A percentile compares a stretch with the other conserved stretches of the same genome.
Evolutionary conservation across 495 filamentous ascomycete species (phyloP).

Genomic region (Articulospora tetracladia): DNA sequence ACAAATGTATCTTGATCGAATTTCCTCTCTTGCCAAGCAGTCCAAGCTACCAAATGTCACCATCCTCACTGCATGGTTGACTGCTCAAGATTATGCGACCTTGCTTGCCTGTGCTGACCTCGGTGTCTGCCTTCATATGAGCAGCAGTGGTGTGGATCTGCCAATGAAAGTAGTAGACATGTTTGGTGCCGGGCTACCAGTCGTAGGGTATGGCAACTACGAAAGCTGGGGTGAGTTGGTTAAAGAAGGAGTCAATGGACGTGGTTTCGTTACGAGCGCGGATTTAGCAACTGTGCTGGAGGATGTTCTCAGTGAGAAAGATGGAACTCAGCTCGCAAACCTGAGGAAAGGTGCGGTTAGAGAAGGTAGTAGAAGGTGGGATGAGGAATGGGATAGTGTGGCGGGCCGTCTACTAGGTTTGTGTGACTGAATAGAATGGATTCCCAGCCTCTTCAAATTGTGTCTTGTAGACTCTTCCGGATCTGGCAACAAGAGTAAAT

Average conservation of each 20-base stretch:
- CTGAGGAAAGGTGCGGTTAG: conserved; percentile 69
- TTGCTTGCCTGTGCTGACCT: conserved; percentile 87
- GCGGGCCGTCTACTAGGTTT: conserved; percentile 69
- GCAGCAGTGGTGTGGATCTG: conserved; percentile 89
- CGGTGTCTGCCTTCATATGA: conserved; percentile 87
- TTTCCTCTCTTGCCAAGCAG: conserved; percentile 51
- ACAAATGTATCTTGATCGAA: conserved; percentile 62
- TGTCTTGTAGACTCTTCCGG: too few relatives aligned
- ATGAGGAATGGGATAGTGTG: conserved; percentile 87
- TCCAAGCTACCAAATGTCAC: conserved; percentile 62
- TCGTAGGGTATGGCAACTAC: conserved; percentile 78
- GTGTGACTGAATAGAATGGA: conserved; percentile 10
- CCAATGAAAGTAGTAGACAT: conserved; percentile 99
- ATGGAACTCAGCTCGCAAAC: conserved; percentile 46
- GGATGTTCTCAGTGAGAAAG: conserved; percentile 54
- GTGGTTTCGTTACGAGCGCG: conserved; percentile 66
- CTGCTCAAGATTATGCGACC: conserved; percentile 75
- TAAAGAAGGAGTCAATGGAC: conserved; percentile 78
- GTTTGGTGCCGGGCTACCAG: conserved; percentile 91
- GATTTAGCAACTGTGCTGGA: conserved; percentile 56
- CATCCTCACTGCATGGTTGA: conserved; percentile 79
- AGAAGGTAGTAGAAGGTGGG: conserved; percentile 80
- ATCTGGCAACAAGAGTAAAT: too few relatives aligned
- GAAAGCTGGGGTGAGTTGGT: conserved; percentile 86
- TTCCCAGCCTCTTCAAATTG: too few relatives aligned